Evolutionary conservation across 108 stramenopile species (phyloP).

Genomic region (Skeletonema menzelii): DNA sequence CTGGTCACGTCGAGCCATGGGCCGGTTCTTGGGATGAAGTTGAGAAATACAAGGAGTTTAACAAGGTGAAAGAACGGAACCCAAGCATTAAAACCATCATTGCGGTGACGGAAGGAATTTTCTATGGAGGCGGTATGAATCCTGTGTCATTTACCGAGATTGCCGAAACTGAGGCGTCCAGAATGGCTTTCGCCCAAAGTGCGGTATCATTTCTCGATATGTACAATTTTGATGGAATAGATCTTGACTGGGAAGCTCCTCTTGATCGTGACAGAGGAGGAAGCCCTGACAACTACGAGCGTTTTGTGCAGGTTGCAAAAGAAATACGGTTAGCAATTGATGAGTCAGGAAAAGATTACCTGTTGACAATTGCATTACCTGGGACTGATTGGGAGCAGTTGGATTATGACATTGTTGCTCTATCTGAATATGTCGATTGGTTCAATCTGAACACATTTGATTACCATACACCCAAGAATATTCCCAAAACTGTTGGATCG

Average conservation of each 20-base stretch:
- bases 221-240: slow-evolving; percentile 57
- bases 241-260: slow-evolving; percentile 54
- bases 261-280: slow-evolving; percentile 42
- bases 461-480: slow-evolving; percentile 50
- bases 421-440: slow-evolving; percentile 50
- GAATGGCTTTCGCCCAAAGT: slow-evolving; percentile 50
- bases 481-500: slow-evolving; percentile 49
- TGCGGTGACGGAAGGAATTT: slow-evolving; percentile 49
- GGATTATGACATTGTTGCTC: slow-evolving; percentile 41
- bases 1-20: slow-evolving; percentile 50
- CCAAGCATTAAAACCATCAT: slow-evolving; percentile 47
- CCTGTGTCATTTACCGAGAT: slow-evolving; percentile 47
- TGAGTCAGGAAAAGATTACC: slow-evolving; percentile 35
- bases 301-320: slow-evolving; percentile 31
- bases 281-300: slow-evolving; percentile 45
- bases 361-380: slow-evolving; percentile 40
- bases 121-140: slow-evolving; percentile 52
- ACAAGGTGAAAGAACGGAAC: slow-evolving; percentile 45
- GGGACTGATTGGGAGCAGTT: slow-evolving; percentile 51
- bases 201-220: slow-evolving; percentile 39
- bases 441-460: slow-evolving; percentile 57
- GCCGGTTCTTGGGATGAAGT: slow-evolving; percentile 51
- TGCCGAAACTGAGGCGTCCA: slow-evolving; percentile 26
- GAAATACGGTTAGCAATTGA: slow-evolving; percentile 38
- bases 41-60: slow-evolving; percentile 50